Evolutionary conservation across 805 yeast species (phyloP), one percentile per base, ranked within the genome.

Genomic region (Pichia pseudocactophila): DNA sequence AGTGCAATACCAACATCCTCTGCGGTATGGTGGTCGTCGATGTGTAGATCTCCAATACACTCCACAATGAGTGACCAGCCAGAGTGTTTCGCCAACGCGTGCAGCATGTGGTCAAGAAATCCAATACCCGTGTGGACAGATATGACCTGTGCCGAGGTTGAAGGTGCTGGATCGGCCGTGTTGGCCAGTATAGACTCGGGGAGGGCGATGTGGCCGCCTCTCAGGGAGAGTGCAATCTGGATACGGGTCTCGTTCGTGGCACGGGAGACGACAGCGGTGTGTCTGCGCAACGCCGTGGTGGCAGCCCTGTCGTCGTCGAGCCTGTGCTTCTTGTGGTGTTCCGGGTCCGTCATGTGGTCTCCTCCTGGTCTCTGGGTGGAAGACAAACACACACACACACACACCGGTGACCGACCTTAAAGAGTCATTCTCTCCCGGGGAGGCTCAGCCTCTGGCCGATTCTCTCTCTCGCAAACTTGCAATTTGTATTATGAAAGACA

Each of bases 1-100:
- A 92, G 66, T 1, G 96, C 88, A 52, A 92, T 86, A 36, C 90
- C 97, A 49, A 87, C 86, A 64, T 92, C 98, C 63, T 92, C 98
- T 4, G 96, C 82, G 1, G 95, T 79, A 64, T 92, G 98, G 62
- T 92, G 98, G 64, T 92, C 98, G 62, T 92, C 98, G 42, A 92
- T 89, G 62, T 88, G 94, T 52, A 88, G 68, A 61, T 92, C 98
- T 36, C 98, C 98, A 45, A 82, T 74, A 63, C 97, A 90, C 58
- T 83, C 95, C 16, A 92, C 74, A 28, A 85, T 69, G 44, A 92
- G 59, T 11, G 96, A 85, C 98, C 97, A 92, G 15, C 97, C 97
- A 1, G 95, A 71, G 63, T 92, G 98, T 58, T 92, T 92, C 32
- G 97, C 96, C 53, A 92, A 69, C 0, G 98, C 98, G 56, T 90